phyloP scores from a whole-genome alignment of 495 filamentous ascomycete species.

The Penicillium dipodomyicola region DNA sequence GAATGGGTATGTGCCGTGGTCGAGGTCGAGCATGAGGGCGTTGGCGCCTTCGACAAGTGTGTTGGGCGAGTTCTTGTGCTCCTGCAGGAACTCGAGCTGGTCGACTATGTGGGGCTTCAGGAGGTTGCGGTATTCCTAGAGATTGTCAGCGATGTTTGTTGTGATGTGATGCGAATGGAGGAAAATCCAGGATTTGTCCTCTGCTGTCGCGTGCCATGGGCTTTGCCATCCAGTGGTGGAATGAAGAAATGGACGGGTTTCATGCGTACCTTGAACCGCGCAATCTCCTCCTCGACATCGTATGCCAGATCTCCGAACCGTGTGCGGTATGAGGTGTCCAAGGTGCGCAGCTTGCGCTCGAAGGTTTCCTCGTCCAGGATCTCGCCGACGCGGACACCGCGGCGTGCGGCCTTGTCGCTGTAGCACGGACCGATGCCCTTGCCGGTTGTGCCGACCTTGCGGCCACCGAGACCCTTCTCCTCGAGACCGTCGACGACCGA shows the following conservation, averaged over 20 bases:
- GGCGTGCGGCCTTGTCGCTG: slow-evolving; percentile 73
- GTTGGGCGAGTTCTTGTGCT: slow-evolving; percentile 54
- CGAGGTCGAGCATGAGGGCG: slow-evolving; percentile 76
- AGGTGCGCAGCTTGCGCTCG: slow-evolving; percentile 65
- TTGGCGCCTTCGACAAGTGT: slow-evolving; percentile 89
- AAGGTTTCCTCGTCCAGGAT: slow-evolving; percentile 71
- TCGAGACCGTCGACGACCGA: slow-evolving; percentile 77
- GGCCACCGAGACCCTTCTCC: slow-evolving; percentile 71
- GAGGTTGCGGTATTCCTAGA: slow-evolving; percentile 60
- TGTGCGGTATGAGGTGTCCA: slow-evolving; percentile 66
- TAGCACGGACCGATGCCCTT: slow-evolving; percentile 80
- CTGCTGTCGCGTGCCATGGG: neutral
- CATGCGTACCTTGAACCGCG: slow-evolving; percentile 53
- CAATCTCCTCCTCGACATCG: slow-evolving; percentile 78
- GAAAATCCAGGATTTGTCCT: neutral
- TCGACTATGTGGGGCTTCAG: slow-evolving; percentile 72
- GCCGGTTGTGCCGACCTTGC: slow-evolving; percentile 56
- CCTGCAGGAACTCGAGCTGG: slow-evolving; percentile 47
- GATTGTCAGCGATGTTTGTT: slow-evolving; percentile 3
- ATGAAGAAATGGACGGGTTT: neutral
- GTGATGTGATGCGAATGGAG: neutral
- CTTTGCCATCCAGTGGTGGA: neutral
- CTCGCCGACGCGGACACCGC: slow-evolving; percentile 71
- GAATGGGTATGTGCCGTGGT: slow-evolving; percentile 79
- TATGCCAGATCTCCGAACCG: slow-evolving; percentile 76